Evolutionary conservation across 129 eudicot genomes (phyloP).

Genomic region (Mikania micrantha): DNA sequence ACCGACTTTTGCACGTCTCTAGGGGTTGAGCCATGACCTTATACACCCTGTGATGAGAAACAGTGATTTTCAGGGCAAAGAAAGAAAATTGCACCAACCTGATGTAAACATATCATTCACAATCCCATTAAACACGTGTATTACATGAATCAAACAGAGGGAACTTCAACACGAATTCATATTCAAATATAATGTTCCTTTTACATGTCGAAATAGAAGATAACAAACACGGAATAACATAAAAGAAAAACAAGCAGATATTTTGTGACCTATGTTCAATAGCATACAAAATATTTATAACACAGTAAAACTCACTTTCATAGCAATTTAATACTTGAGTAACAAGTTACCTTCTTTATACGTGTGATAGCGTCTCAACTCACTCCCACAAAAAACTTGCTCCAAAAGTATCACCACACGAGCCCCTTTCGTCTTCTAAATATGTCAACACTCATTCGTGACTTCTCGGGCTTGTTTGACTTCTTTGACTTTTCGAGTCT

Average conservation of each 20-base stretch:
- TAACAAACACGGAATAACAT: background rate
- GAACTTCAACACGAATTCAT: slow-evolving; percentile 20
- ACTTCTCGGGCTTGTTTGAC: slow-evolving; percentile 70
- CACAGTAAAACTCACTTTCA: slow-evolving; percentile 15
- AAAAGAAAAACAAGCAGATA: background rate
- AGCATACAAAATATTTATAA: slow-evolving; percentile 18
- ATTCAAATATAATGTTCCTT: slow-evolving; percentile 17
- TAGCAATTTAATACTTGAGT: slow-evolving; percentile 11
- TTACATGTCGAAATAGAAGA: slow-evolving; percentile 10
- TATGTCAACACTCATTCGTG: slow-evolving; percentile 81
- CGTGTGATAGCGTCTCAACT: slow-evolving; percentile 4
- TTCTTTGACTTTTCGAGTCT: slow-evolving; percentile 92
- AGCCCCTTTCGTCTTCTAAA: slow-evolving; percentile 69
- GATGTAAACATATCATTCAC: background rate
- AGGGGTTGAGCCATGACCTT: background rate
- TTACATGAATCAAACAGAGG: background rate
- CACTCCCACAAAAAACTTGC: slow-evolving; percentile 7
- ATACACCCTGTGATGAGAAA: too few relatives aligned
- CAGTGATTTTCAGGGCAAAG: background rate
- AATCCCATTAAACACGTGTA: background rate
- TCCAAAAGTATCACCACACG: slow-evolving; percentile 47
- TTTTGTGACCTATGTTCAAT: slow-evolving; percentile 19
- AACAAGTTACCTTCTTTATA: slow-evolving; percentile 31
- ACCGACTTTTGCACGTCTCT: too few relatives aligned
- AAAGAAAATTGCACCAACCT: background rate